A percentile compares a stretch with the other conserved stretches of the same genome.
Evolutionary conservation across 2,329 filamentous ascomycete genomes (phyloP).

Genomic region (Bipolaris sorokiniana): DNA sequence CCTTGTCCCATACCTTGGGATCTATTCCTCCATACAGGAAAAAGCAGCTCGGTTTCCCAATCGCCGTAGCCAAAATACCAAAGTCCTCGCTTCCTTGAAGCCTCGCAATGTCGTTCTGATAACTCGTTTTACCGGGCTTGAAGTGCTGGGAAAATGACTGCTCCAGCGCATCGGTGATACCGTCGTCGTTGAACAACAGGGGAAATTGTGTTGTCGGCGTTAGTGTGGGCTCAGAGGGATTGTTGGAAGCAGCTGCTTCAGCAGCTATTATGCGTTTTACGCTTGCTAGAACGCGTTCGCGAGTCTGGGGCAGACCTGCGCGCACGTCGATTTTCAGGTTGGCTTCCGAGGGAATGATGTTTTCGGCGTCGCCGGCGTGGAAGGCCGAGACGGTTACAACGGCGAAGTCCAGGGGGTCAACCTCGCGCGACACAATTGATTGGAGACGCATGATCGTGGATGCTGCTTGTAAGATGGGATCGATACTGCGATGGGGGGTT

Average conservation of each 20-base stretch:
- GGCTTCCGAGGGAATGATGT: constrained; percentile 64
- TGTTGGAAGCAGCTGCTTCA: constrained; percentile 60
- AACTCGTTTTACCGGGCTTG: constrained; percentile 30
- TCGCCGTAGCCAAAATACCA: constrained; percentile 58
- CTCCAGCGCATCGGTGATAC: constrained; percentile 52
- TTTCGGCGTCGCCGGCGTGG: constrained; percentile 66
- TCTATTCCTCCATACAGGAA: constrained; percentile 64
- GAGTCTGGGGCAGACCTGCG: constrained; percentile 53
- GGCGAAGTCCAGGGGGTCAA: constrained; percentile 60
- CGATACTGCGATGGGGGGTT: constrained; percentile 62
- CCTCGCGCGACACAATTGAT: constrained; percentile 63
- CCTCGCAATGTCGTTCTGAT: constrained; percentile 50
- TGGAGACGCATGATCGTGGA: constrained; percentile 64
- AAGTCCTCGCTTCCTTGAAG: constrained; percentile 65
- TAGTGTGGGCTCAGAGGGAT: constrained; percentile 53
- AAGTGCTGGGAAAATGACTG: constrained; percentile 57
- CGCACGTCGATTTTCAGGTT: constrained; percentile 63
- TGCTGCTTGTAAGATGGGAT: constrained; percentile 65
- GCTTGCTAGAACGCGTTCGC: constrained; percentile 55
- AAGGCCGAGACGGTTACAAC: constrained; percentile 66
- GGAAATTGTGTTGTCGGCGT: constrained; percentile 52
- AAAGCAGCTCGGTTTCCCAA: constrained; percentile 60
- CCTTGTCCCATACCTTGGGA: constrained; percentile 57
- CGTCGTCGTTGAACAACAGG: constrained; percentile 59
- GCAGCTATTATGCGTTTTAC: constrained; percentile 62